A percentile compares a stretch with the other conserved stretches of the same genome.
phyloP scores from a whole-genome alignment of 1,284 basidiomycete species.

The Sphaerobolus stellatus region DNA sequence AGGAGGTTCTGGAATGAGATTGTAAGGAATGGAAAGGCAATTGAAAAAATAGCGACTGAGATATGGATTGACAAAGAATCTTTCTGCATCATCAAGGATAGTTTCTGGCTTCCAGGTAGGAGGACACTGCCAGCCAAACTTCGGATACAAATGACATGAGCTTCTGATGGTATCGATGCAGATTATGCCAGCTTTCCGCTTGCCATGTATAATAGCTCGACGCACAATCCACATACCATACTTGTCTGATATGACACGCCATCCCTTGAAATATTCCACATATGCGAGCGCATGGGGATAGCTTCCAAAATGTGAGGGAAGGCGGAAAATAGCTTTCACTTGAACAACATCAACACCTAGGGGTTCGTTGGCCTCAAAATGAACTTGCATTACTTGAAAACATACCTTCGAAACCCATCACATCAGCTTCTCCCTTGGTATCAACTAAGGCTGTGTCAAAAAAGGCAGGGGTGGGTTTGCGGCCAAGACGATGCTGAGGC shows the following conservation, averaged over 20 bases:
- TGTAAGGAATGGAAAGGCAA: background rate
- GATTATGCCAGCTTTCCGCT: background rate
- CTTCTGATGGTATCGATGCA: background rate
- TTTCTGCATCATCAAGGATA: background rate
- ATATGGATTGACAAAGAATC: background rate
- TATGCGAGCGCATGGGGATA: conserved; percentile 19
- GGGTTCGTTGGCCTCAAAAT: background rate
- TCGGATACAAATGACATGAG: background rate
- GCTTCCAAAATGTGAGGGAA: background rate
- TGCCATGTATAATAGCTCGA: background rate
- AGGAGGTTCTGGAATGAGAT: too few relatives aligned
- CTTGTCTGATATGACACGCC: background rate
- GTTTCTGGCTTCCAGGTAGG: background rate
- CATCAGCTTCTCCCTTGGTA: background rate
- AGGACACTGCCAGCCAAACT: background rate
- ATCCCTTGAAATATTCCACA: conserved; percentile 25
- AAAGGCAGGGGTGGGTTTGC: background rate
- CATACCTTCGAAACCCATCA: background rate
- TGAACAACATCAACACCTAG: conserved; percentile 4
- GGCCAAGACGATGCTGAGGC: too few relatives aligned
- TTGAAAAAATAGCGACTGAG: background rate
- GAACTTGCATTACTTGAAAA: background rate
- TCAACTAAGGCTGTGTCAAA: background rate
- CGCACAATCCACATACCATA: background rate
- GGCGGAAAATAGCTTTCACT: conserved; percentile 1